A percentile compares a stretch with the other conserved stretches of the same genome.
Conservation (phyloP, 1,284 basidiomycete species). For the Heterobasidion occidentale region DNA sequence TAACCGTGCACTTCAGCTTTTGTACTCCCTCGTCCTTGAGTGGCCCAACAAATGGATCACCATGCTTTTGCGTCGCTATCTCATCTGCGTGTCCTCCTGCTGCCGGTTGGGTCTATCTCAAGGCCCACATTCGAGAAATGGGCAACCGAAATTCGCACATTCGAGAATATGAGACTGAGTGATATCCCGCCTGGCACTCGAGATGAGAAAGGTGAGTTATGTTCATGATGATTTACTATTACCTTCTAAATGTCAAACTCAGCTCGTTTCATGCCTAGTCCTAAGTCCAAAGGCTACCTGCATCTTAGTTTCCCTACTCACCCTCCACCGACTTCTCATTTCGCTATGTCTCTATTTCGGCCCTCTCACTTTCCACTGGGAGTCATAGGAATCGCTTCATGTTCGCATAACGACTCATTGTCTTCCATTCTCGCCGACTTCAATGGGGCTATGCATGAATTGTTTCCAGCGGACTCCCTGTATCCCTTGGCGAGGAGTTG, state of each 20-base stretch:
- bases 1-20: no score
- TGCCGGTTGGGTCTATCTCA: constrained; percentile 70
- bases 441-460: constrained; percentile 48
- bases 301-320: constrained; percentile 69
- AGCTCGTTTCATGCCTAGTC: constrained; percentile 80
- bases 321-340: constrained; percentile 53
- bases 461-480: constrained; percentile 56
- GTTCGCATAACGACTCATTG: constrained; percentile 48
- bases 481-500: constrained; percentile 73
- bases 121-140: constrained; percentile 58
- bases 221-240: background rate
- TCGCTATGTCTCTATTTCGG: constrained; percentile 56
- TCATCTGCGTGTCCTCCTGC: constrained; percentile 66
- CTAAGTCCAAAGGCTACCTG: constrained; percentile 65
- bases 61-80: constrained; percentile 72
- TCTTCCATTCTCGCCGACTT: constrained; percentile 60
- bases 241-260: background rate
- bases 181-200: constrained; percentile 75
- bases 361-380: constrained; percentile 75
- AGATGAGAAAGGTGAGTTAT: constrained; percentile 62
- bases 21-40: no score
- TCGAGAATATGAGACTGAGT: constrained; percentile 64
- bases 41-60: constrained; percentile 43
- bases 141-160: constrained; percentile 60
- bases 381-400: constrained; percentile 70